phyloP scores from a whole-genome alignment of 2,329 filamentous ascomycete genomes.

The Akanthomyces lecanii region DNA sequence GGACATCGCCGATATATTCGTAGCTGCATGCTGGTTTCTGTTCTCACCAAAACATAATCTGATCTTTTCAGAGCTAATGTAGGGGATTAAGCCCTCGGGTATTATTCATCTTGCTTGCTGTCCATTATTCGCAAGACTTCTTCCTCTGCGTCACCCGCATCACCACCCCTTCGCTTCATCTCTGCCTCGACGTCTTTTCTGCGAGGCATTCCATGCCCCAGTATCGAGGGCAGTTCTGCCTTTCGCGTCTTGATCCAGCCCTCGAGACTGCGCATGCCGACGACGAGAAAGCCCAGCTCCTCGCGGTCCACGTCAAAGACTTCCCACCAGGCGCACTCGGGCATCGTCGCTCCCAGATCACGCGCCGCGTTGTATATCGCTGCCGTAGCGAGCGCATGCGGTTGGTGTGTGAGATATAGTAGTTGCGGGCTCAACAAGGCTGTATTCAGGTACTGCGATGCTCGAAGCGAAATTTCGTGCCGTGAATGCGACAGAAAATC shows the following conservation, averaged over 20 bases:
- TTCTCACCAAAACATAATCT: too few species aligned
- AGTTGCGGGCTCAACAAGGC: slow-evolving; percentile 82
- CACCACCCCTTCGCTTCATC: slow-evolving; percentile 32
- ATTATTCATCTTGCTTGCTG: slow-evolving; percentile 5
- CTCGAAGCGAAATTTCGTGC: slow-evolving; percentile 56
- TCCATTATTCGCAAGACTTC: slow-evolving; percentile 24
- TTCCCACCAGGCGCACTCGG: slow-evolving; percentile 91
- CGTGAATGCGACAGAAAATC: slow-evolving; percentile 54
- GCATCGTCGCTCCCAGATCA: slow-evolving; percentile 72
- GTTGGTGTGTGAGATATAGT: slow-evolving; percentile 89
- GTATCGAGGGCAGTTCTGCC: slow-evolving; percentile 48
- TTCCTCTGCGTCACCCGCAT: slow-evolving; percentile 6
- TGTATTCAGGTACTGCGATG: slow-evolving; percentile 78
- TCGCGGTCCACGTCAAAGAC: slow-evolving; percentile 95
- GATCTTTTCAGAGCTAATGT: too few species aligned
- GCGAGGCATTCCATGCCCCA: slow-evolving; percentile 49
- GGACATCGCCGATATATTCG: not conserved
- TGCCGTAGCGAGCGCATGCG: slow-evolving; percentile 76
- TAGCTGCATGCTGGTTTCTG: too few species aligned
- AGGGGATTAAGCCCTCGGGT: too few species aligned
- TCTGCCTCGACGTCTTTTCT: slow-evolving; percentile 56
- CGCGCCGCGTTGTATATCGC: slow-evolving; percentile 86
- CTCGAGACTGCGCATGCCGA: slow-evolving; percentile 75
- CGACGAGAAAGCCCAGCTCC: slow-evolving; percentile 87
- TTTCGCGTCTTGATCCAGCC: slow-evolving; percentile 61